Base-by-base conservation (phyloP, 129 eudicot species). In the Apium graveolens region DNA sequence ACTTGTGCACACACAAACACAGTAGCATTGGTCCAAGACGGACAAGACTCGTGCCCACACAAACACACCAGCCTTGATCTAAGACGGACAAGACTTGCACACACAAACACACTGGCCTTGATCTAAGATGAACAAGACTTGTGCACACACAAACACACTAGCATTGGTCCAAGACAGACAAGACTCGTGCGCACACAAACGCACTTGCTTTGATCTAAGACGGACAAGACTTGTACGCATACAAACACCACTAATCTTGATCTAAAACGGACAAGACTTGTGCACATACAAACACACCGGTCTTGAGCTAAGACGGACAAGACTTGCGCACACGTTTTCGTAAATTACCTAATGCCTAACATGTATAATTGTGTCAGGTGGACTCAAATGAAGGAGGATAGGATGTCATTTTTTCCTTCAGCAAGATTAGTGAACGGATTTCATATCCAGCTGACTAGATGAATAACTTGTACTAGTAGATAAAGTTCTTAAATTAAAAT, bases 351-450 rank as follows among this genome's bases (percentile, higher is more conserved):
- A 18, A 49, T 45, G 24, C 42, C 55, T 34, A 20, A 44, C 2
- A 0, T 63, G 8, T 13, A 4, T 27, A 9, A 0, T 37, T 42
- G n/a, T 73, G 38, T 42, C 83, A 91, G 97, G 89, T 89, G 97
- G 97, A 85, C 81, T 43, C 90, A 91, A 71, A 73, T 87, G 51
- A 89, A 91, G 88, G 97, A 89, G 55, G 93, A 89, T 75, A 77
- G 76, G 35, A 87, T 91, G 91, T 87, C 90, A 18, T 91, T 91
- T 84, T 91, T 91, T 31, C 97, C 93, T 2, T 87, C 93, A 1
- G 93, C 97, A 53, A 88, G 97, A 82, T 80, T 91, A 85, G 88
- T 89, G 77, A 91, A 91, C 62, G 95, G 95, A 21, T 91, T 91
- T 78, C 79, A 83, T 63, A 89, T 91, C 84, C 88, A 85, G 77